Evolutionary conservation across 1,284 basidiomycete species (phyloP).

Genomic region (Prillingera fragicola): DNA sequence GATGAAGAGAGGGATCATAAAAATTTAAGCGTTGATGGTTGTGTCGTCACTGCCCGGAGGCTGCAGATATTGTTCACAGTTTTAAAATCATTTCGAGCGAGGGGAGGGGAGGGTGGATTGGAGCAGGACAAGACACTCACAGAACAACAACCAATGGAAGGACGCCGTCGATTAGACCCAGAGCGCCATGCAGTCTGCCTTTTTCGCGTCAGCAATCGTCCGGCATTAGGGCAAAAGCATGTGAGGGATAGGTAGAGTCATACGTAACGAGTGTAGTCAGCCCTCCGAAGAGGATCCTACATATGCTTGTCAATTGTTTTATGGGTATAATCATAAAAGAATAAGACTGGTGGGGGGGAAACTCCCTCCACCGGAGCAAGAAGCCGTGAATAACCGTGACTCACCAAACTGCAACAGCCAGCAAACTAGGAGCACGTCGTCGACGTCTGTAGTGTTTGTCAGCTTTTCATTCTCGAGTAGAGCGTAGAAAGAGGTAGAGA

Average conservation of each 20-base stretch:
- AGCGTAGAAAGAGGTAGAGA: neutral
- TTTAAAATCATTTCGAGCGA: conserved; percentile 12
- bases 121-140: conserved; percentile 3
- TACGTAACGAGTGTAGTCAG: conserved; percentile 41
- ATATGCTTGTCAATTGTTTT: conserved; percentile 47
- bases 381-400: neutral
- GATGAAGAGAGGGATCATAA: conserved; percentile 10
- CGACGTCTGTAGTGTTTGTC: too few species aligned
- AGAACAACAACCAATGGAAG: neutral
- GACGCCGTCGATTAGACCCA: neutral
- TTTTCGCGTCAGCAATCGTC: neutral
- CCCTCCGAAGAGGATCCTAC: conserved; percentile 42
- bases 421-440: too few species aligned
- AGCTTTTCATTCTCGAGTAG: neutral
- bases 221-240: neutral
- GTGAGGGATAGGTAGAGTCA: conserved; percentile 16
- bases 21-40: conserved; percentile 22
- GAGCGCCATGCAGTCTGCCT: neutral
- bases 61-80: conserved; percentile 26
- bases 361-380: neutral
- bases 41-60: conserved; percentile 22
- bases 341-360: conserved; percentile 1
- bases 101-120: neutral
- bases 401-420: neutral
- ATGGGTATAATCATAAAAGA: conserved; percentile 39